Base-by-base conservation (phyloP, 805 yeast species). In the Tetrapisispora namnaoensis region DNA sequence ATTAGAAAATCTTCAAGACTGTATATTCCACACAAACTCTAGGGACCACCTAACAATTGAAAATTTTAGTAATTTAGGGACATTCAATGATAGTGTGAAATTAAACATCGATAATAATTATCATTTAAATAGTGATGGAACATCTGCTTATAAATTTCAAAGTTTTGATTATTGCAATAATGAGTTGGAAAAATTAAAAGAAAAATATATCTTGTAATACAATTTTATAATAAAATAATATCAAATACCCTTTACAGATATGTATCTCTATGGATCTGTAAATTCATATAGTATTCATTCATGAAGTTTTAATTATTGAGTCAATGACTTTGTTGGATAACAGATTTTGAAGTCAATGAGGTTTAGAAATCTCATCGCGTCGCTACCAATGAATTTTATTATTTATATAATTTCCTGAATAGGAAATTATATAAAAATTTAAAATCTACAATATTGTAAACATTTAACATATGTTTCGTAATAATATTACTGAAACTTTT, bases 1-100 rank as follows among this genome's bases (percentile, higher is more conserved):
- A 4, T 48, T 65, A 11, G 69, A 65, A 44, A 48, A 56, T 46
- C 59, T 59, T 37, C 9, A 47, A 14, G 45, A 55, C 7, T 60
- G 62, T 27, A 45, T 44, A 14, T 59, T 65, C 46, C 60, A 58
- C 39, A 42, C 38, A 27, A 24, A 45, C 20, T 51, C 57, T 14
- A 43, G 53, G 40, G 32, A 53, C 3, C 32, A 42, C 9, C 14
- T 61, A 18, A 24, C 28, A 2, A 53, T 64, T 14, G 59, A 62
- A 37, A 58, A 63, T 45, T 64, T 64, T 38, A 57, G 55, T 35
- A 48, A 56, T 34, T 35, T 60, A 24, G 42, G 37, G 18, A 18
- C 4, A 8, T 7, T 42, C 17, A 16, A 30, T 9, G 42, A 22
- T 18, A 7, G 2, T 21, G 42, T 2, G 35, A 41, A 18, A 18